Evolutionary conservation across 306 rosid species (phyloP).

Genomic region (Clitoria ternatea): DNA sequence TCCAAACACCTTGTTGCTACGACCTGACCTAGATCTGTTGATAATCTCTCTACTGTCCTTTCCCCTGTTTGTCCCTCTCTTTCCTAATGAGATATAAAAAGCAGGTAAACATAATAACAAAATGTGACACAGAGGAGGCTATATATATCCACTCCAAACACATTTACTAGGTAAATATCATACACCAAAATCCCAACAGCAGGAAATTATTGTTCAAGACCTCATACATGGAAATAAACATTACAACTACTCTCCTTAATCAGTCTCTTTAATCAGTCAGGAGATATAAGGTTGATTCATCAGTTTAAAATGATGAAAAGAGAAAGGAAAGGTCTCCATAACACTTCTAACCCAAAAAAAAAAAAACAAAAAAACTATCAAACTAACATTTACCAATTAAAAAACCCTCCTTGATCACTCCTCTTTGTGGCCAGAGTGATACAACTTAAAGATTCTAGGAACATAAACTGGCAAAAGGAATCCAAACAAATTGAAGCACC

Average conservation of each 20-base stretch:
- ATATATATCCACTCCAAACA: slow-evolving; percentile 5
- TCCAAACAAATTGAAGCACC: slow-evolving; percentile 92
- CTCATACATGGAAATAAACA: slow-evolving; percentile 17
- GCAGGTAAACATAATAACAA: not conserved
- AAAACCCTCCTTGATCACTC: slow-evolving; percentile 25
- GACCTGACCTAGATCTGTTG: no score
- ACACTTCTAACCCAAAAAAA: no score
- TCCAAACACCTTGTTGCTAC: no score
- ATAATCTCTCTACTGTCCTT: not conserved
- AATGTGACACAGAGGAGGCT: not conserved
- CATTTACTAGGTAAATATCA: not conserved
- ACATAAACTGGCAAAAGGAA: slow-evolving; percentile 87
- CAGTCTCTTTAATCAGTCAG: no score
- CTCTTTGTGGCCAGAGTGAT: slow-evolving; percentile 45
- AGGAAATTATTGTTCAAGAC: slow-evolving; percentile 25
- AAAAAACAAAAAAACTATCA: no score
- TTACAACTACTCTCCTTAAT: no score
- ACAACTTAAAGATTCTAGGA: slow-evolving; percentile 72
- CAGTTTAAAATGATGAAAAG: no score
- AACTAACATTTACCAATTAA: not conserved
- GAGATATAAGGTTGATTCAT: no score
- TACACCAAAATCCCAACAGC: not conserved
- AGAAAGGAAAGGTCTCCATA: no score
- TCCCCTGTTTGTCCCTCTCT: not conserved
- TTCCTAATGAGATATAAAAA: not conserved